Evolutionary conservation across 2,329 filamentous ascomycete genomes (phyloP).

Genomic region (Clonostachys chloroleuca): DNA sequence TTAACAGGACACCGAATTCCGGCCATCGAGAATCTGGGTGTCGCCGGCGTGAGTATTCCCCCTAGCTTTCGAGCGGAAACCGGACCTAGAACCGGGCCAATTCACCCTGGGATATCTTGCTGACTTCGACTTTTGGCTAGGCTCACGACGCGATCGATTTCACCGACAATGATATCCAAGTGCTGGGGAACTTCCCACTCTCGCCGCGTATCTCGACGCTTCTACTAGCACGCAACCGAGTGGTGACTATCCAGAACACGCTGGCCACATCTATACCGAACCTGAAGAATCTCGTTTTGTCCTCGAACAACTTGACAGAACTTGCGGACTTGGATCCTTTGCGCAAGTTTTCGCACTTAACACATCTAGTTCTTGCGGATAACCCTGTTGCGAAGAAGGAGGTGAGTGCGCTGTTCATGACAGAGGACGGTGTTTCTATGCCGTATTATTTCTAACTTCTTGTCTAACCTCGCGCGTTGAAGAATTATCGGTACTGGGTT

Average conservation of each 20-base stretch:
- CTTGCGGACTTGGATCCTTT: constrained; percentile 86
- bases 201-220: constrained; percentile 84
- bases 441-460: not conserved
- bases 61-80: not conserved
- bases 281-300: constrained; percentile 75
- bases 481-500: constrained; percentile 92
- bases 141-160: constrained; percentile 97
- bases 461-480: not conserved
- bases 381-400: constrained; percentile 93
- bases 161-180: constrained; percentile 94
- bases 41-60: constrained; percentile 69
- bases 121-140: constrained; percentile 32
- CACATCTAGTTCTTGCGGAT: constrained; percentile 75
- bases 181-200: constrained; percentile 87
- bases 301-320: constrained; percentile 77
- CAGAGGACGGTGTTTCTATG: not conserved
- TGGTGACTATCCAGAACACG: constrained; percentile 74
- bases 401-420: constrained; percentile 46
- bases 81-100: not conserved
- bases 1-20: constrained; percentile 95
- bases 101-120: no score
- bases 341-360: constrained; percentile 62
- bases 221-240: constrained; percentile 83
- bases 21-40: constrained; percentile 94
- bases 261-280: constrained; percentile 75